phyloP scores from a whole-genome alignment of 1,284 basidiomycete genomes.

The Boletellus dicymbophilus region DNA sequence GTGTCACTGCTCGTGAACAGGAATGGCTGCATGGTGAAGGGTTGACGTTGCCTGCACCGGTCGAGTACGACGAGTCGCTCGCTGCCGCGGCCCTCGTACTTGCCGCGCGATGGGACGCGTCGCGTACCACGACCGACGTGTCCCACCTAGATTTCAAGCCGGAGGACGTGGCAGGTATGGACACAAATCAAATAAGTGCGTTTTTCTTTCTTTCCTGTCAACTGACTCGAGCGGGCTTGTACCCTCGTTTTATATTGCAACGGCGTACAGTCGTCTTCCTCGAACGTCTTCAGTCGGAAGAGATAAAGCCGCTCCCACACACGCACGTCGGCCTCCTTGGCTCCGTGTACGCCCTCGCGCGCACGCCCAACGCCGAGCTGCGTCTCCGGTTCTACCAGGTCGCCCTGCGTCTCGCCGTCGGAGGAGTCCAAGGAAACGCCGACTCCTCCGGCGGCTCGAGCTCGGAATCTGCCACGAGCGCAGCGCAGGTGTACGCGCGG shows the following conservation, averaged over 20 bases:
- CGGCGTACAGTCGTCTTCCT: slow-evolving; percentile 85
- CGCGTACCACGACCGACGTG: slow-evolving; percentile 42
- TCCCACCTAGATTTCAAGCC: slow-evolving; percentile 50
- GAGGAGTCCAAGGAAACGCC: too few relatives aligned
- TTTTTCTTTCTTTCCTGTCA: slow-evolving; percentile 1
- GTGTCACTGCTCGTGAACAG: too few relatives aligned
- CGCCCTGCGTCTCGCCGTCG: too few relatives aligned
- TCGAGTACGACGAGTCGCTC: slow-evolving; percentile 84
- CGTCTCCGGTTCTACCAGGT: slow-evolving; percentile 72
- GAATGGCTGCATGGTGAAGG: slow-evolving; percentile 91
- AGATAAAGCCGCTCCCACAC: slow-evolving; percentile 53
- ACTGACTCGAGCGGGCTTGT: slow-evolving; percentile 1
- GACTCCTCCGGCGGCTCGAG: too few relatives aligned
- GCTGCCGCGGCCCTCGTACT: slow-evolving; percentile 75
- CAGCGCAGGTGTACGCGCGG: slow-evolving; percentile 38
- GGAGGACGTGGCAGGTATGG: slow-evolving; percentile 58
- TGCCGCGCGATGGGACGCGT: too few relatives aligned
- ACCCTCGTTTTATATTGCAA: too few relatives aligned
- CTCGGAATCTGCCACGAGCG: too few relatives aligned
- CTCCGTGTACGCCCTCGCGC: slow-evolving; percentile 51
- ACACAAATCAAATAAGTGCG: slow-evolving; percentile 69
- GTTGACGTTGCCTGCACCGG: slow-evolving; percentile 72
- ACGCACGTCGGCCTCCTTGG: slow-evolving; percentile 58
- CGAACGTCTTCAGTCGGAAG: slow-evolving; percentile 56
- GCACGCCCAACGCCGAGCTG: slow-evolving; percentile 69